Evolutionary conservation across 2,329 filamentous ascomycete species (phyloP).

Genomic region (Mycosphaerella arachidis): DNA sequence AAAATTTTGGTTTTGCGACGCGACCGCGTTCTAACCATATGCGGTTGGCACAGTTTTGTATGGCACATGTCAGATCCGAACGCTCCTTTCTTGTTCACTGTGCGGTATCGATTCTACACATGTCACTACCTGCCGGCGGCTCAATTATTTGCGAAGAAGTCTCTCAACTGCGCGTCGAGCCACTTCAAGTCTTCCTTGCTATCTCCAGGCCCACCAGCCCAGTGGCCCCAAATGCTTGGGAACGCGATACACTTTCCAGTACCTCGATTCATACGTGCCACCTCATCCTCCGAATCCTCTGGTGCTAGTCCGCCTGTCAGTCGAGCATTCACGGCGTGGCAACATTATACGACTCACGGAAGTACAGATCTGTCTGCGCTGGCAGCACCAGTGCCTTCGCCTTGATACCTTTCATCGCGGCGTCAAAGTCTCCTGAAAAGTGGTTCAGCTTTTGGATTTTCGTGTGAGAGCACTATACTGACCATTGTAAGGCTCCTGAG

Average conservation of each 20-base stretch:
- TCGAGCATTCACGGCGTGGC: background rate
- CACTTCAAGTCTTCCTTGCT: constrained; percentile 67
- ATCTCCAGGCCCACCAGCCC: constrained; percentile 59
- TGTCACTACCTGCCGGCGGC: background rate
- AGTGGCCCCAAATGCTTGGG: constrained; percentile 58
- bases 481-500: constrained; percentile 62
- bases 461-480: background rate
- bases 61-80: background rate
- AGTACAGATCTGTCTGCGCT: constrained; percentile 71
- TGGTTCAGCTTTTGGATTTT: constrained; percentile 24
- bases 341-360: constrained; percentile 48
- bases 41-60: background rate
- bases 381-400: constrained; percentile 69
- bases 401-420: constrained; percentile 64
- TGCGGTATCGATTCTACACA: background rate
- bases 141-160: constrained; percentile 44
- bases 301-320: constrained; percentile 45
- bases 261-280: constrained; percentile 57
- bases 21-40: background rate
- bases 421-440: constrained; percentile 27
- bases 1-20: no score
- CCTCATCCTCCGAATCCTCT: constrained; percentile 72
- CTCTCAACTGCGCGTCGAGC: constrained; percentile 59
- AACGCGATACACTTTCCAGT: constrained; percentile 48
- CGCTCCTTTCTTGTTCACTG: background rate